phyloP scores from a whole-genome alignment of 257 asterid species.

The Misopates orontium region DNA sequence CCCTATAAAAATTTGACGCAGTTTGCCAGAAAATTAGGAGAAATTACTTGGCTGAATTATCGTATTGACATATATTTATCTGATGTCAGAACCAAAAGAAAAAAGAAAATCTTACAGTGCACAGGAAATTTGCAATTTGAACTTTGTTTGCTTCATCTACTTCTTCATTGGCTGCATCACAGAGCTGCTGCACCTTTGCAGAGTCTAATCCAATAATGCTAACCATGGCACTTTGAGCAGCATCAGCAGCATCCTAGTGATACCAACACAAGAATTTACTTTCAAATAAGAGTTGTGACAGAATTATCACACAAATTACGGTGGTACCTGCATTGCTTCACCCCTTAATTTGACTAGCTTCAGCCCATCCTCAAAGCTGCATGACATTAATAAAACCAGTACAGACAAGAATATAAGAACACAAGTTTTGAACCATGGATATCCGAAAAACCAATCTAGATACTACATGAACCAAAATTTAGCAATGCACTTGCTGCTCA shows the following conservation, averaged over 20 bases:
- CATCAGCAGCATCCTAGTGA: conserved; percentile 91
- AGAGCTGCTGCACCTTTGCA: conserved; percentile 83
- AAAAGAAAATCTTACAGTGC: conserved; percentile 63
- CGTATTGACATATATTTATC: too few relatives aligned
- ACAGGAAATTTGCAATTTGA: conserved; percentile 94
- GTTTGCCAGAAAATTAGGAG: conserved; percentile 10
- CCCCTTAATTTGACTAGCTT: conserved; percentile 91
- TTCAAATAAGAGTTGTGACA: conserved; percentile 12
- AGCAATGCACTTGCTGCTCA: conserved; percentile 29
- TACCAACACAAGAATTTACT: conserved; percentile 7
- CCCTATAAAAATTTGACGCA: conserved; percentile 52
- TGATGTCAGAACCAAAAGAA: too few relatives aligned
- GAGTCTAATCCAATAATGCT: conserved; percentile 95
- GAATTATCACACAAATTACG: conserved; percentile 11
- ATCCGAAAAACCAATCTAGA: neutral
- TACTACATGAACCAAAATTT: neutral
- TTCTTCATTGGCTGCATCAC: conserved; percentile 97
- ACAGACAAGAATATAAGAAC: conserved; percentile 20
- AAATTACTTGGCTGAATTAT: conserved; percentile 8
- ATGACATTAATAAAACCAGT: conserved; percentile 27
- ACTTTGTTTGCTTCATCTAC: conserved; percentile 89
- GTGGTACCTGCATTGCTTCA: conserved; percentile 92
- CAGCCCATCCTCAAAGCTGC: conserved; percentile 96
- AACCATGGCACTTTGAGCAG: conserved; percentile 94
- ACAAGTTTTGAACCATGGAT: neutral